Base-by-base conservation (phyloP, 352 stramenopile genomes). In the Blastocystis sp. region DNA sequence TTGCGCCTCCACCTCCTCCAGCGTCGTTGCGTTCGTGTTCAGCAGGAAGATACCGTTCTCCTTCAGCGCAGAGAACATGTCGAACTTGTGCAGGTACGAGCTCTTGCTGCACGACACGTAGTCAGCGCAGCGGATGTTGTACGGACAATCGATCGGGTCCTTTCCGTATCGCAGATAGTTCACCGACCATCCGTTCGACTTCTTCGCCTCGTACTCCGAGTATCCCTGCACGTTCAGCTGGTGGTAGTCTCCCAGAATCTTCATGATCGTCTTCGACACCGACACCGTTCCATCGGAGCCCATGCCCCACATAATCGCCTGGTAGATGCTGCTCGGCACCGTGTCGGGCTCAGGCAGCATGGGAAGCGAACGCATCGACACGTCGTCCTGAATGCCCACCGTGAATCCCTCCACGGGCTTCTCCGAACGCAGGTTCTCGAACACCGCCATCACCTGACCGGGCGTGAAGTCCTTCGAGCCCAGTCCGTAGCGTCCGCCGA, bases 221-320 rank as follows among this genome's bases (percentile, higher is more conserved):
- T 91, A 91, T 42, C 88, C 89, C 87, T 91, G 89, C 0, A 90
- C 88, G 46, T 78, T 87, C 88, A 91, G 90, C 34, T 89, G 59
- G 54, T 87, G 76, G 54, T 87, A 73, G 54, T 90, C 78, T 63
- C 89, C 89, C 81, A 91, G 90, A 14, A 91, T 90, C 86, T 91
- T 91, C 44, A 90, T 87, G 29, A 89, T 87, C 48, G 88, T 87
- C n/a, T 91, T 89, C 57, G 90, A 90, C 44, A 84, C 89, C 48
- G 88, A 88, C 44, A 91, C 89, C 53, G 89, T 91, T 21, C 91
- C 89, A 36, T 92, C 88, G 64, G 90, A 91, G 40, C 92, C 91
- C 86, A 93, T 94, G 49, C 92, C 92, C 88, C 90, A 95, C 86
- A 96, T 92, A 56, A 96, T 89, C 87, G 91, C 94, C 87, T 96